These are phyloP conservation scores for Yamadazyma aaseri DNA, from an alignment of 1,139 yeast genomes.

Conservation along the genomic window DNA sequence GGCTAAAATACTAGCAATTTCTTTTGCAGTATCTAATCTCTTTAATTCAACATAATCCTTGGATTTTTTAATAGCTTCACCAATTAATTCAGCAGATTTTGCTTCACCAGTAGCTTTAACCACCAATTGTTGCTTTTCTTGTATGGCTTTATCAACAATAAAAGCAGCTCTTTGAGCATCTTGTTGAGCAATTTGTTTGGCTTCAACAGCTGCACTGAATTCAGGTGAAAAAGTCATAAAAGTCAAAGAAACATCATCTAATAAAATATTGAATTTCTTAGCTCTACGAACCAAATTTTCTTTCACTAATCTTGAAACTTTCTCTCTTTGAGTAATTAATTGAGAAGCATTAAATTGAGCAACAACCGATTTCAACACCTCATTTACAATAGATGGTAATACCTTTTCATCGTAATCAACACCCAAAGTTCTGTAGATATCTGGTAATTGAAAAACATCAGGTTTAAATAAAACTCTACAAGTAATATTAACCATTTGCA, in stretches of 20 bases:
- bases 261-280: slow-evolving; percentile 74
- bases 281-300: slow-evolving; percentile 93
- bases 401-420: slow-evolving; percentile 94
- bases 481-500: slow-evolving; percentile 98
- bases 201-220: slow-evolving; percentile 96
- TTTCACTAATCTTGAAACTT: slow-evolving; percentile 86
- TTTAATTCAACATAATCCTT: slow-evolving; percentile 94
- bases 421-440: slow-evolving; percentile 88
- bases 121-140: slow-evolving; percentile 94
- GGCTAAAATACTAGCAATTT: slow-evolving; percentile 84
- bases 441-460: slow-evolving; percentile 71
- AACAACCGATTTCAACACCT: slow-evolving; percentile 92
- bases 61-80: slow-evolving; percentile 97
- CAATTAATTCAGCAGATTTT: slow-evolving; percentile 94
- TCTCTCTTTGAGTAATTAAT: slow-evolving; percentile 96
- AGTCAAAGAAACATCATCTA: slow-evolving; percentile 95
- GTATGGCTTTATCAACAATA: slow-evolving; percentile 93
- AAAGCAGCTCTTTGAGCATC: slow-evolving; percentile 99
- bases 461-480: slow-evolving; percentile 97
- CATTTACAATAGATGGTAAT: slow-evolving; percentile 94
- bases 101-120: slow-evolving; percentile 99
- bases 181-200: slow-evolving; percentile 98
- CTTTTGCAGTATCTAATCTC: slow-evolving; percentile 95
- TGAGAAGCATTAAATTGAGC: slow-evolving; percentile 99
- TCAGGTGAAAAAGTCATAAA: slow-evolving; percentile 97